phyloP scores from a whole-genome alignment of 2,329 filamentous ascomycete species.

The Hypoxylon sp. region DNA sequence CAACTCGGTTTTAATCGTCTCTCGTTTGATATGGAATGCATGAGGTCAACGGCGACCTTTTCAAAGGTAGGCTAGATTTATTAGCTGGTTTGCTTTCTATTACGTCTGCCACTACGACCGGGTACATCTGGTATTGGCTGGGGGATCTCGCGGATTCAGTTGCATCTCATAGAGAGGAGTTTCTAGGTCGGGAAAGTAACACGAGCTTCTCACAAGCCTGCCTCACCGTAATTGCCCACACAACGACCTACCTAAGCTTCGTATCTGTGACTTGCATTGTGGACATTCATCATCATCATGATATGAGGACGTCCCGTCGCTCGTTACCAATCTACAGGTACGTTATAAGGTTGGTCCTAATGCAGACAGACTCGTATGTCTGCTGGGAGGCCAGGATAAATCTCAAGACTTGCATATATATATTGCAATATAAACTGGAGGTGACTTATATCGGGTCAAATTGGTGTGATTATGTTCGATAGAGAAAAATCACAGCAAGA shows the following conservation, averaged over 20 bases:
- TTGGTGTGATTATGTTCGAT: constrained; percentile 6
- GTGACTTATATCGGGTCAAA: background rate
- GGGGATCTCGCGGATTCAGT: constrained; percentile 45
- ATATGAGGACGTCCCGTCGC: constrained; percentile 19
- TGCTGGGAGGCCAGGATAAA: constrained; percentile 18
- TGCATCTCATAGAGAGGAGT: constrained; percentile 47
- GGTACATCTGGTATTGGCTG: constrained; percentile 46
- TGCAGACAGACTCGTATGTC: constrained; percentile 10
- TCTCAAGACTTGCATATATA: constrained; percentile 11
- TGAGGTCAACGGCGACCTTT: constrained; percentile 32
- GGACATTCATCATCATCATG: constrained; percentile 23
- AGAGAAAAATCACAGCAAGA: constrained; percentile 14
- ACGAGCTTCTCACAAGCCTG: constrained; percentile 50
- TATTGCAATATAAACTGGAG: constrained; percentile 6
- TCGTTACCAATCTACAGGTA: constrained; percentile 18
- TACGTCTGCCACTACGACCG: constrained; percentile 36
- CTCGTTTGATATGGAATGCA: constrained; percentile 41
- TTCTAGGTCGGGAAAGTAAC: constrained; percentile 49
- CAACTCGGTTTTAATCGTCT: constrained; percentile 38
- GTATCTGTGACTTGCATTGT: constrained; percentile 45
- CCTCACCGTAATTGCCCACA: constrained; percentile 48
- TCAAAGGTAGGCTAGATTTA: constrained; percentile 44
- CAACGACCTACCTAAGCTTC: constrained; percentile 43
- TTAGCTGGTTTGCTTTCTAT: constrained; percentile 40
- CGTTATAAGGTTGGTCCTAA: constrained; percentile 23